Evolutionary conservation across 306 rosid species (phyloP).

Genomic region (Cucumis melo): DNA sequence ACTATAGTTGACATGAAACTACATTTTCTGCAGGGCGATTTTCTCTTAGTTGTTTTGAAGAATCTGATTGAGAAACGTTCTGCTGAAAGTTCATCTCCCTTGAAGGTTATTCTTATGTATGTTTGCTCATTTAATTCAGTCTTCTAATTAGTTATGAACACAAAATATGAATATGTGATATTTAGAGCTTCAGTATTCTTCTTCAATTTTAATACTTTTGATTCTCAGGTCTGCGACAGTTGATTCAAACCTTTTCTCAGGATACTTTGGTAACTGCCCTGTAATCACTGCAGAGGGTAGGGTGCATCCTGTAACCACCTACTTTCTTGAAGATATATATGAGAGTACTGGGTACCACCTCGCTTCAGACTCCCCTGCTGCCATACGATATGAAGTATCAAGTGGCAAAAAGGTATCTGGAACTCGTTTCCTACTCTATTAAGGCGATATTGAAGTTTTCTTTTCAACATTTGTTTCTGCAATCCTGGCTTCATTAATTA

Average conservation of each 20-base stretch:
- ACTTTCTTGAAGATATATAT: constrained; percentile 81
- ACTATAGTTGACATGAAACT: not conserved
- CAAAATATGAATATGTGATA: not conserved
- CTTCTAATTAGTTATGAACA: not conserved
- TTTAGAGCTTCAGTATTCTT: not conserved
- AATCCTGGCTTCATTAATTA: not conserved
- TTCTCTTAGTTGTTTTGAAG: constrained; percentile 73
- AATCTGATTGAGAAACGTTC: constrained; percentile 68
- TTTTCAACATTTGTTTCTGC: not conserved
- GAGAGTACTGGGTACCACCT: constrained; percentile 60
- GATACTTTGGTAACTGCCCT: constrained; percentile 76
- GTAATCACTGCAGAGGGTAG: constrained; percentile 88
- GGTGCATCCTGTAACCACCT: constrained; percentile 74
- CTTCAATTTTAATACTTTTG: constrained; percentile 7
- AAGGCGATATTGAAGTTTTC: not conserved
- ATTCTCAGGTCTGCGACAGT: constrained; percentile 86
- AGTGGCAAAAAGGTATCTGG: constrained; percentile 38
- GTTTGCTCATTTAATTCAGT: constrained; percentile 7
- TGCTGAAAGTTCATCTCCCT: constrained; percentile 27
- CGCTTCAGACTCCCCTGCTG: constrained; percentile 77
- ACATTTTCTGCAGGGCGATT: constrained; percentile 55
- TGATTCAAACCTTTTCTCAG: constrained; percentile 84
- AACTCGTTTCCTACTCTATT: not conserved
- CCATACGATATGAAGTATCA: constrained; percentile 37
- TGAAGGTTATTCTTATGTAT: constrained; percentile 88